Evolutionary conservation across 139 green algal genomes (phyloP), one percentile per base, ranked within the genome.

Genomic region (Yamagishiella unicocca): DNA sequence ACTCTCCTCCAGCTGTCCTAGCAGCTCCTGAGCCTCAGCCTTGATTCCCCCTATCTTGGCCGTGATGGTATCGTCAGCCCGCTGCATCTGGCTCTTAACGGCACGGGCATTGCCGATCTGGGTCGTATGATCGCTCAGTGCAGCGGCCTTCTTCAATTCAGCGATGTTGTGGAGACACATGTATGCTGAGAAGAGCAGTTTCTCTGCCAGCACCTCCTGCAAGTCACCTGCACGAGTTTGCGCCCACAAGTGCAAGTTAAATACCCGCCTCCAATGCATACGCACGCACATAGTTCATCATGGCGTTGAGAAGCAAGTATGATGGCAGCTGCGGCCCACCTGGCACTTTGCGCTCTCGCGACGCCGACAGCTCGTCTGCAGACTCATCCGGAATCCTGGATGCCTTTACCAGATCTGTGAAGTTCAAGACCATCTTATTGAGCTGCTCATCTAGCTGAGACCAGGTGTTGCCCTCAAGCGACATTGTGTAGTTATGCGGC

Each of bases 171-270:
- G 75, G 31, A 91, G 40, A 10, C 83, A 85, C 33, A 84, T 89
- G 70, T 87, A 77, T 0, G 70, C 90, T 24, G 85, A 89, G 66
- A 86, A 90, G 8, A 89, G 38, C 25, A 93, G 71, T 78, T 91
- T 91, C 35, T 93, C 90, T 0, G 87, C 83, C 73, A 85, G 90
- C 1, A 93, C 83, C 83, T 93, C 90, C 40, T 91, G 55, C 61
- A 93, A 35, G 70, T 93, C 90, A 0, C 87, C 90, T 71, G 90
- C 29, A 6, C 21, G 29, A 10, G 19, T 72, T 72, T 40, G 5
- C 64, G 2, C 2, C 64, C 9, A 72, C 3, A 40, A 17, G 50
- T 58, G 12, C 12, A 58, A 17, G 50, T 58, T 17, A 58, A 58
- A 12, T 17, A 17, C 17, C 50, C n/a, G n/a, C n/a, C n/a, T n/a